Evolutionary conservation across 1,284 basidiomycete species (phyloP).

Genomic region (Cryptococcus sp.): DNA sequence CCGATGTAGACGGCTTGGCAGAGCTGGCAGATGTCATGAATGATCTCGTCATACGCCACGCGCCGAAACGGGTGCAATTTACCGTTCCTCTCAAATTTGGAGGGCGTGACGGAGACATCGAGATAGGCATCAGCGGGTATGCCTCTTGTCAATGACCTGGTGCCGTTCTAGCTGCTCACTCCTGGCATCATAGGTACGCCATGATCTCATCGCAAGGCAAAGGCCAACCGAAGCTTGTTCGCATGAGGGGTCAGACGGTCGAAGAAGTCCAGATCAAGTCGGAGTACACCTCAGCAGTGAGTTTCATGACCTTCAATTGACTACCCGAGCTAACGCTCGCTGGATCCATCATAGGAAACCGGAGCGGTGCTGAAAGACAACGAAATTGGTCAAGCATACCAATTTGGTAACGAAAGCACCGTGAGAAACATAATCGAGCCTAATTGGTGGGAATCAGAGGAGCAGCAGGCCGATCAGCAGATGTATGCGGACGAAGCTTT

Average conservation of each 20-base stretch:
- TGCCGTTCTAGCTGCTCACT: conserved; percentile 1
- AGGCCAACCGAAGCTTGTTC: conserved; percentile 74
- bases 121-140: conserved; percentile 88
- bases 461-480: conserved; percentile 26
- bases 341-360: conserved; percentile 35
- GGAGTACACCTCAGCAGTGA: conserved; percentile 74
- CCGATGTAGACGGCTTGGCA: conserved; percentile 66
- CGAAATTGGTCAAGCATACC: conserved; percentile 47
- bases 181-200: conserved; percentile 64
- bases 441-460: conserved; percentile 47
- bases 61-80: conserved; percentile 84
- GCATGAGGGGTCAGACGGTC: conserved; percentile 72
- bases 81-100: conserved; percentile 79
- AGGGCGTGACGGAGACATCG: conserved; percentile 62
- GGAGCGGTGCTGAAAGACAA: conserved; percentile 41
- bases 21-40: conserved; percentile 55
- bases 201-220: conserved; percentile 82
- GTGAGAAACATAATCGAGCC: conserved; percentile 45
- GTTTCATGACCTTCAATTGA: conserved; percentile 22
- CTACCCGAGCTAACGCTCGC: not conserved
- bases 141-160: conserved; percentile 27
- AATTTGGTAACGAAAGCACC: conserved; percentile 47
- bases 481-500: conserved; percentile 33
- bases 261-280: conserved; percentile 71
- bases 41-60: conserved; percentile 78